Evolutionary conservation across 495 filamentous ascomycete species (phyloP).

Genomic region (Hyaloscypha hepaticicola): DNA sequence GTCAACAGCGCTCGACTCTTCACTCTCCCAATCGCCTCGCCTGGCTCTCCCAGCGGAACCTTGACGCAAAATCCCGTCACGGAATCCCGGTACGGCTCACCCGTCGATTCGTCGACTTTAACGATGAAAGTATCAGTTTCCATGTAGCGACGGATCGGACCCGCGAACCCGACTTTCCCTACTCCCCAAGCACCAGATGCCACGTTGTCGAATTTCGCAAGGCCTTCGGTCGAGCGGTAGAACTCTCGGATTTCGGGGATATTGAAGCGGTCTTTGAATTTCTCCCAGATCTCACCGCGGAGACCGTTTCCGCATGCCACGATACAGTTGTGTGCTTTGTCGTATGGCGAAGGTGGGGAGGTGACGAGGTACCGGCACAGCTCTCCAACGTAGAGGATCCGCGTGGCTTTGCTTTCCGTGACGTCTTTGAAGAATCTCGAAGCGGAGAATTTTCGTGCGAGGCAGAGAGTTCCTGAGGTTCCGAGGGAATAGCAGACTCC

Average conservation of each 20-base stretch:
- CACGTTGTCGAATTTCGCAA: slow-evolving; percentile 33
- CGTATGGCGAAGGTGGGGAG: slow-evolving; percentile 19
- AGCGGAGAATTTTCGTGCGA: slow-evolving; percentile 37
- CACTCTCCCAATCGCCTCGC: slow-evolving; percentile 32
- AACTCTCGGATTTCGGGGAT: slow-evolving; percentile 33
- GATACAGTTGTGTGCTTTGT: slow-evolving; percentile 28
- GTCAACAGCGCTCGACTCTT: slow-evolving; percentile 31
- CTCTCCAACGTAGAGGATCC: slow-evolving; percentile 42
- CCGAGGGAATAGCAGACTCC: slow-evolving; percentile 43
- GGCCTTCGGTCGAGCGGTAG: slow-evolving; percentile 29
- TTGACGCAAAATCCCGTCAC: slow-evolving; percentile 30
- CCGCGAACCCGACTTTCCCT: slow-evolving; percentile 32
- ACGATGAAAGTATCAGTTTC: slow-evolving; percentile 30
- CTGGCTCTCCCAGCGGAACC: slow-evolving; percentile 23
- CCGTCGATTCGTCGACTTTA: slow-evolving; percentile 20
- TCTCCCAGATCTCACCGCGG: slow-evolving; percentile 32
- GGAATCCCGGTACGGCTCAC: slow-evolving; percentile 24
- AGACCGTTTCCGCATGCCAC: slow-evolving; percentile 31
- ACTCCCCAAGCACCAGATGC: slow-evolving; percentile 16
- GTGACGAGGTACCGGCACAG: slow-evolving; percentile 35
- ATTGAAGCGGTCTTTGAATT: slow-evolving; percentile 25
- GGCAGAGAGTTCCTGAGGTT: slow-evolving; percentile 44
- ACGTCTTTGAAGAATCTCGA: slow-evolving; percentile 41
- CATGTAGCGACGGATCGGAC: slow-evolving; percentile 23
- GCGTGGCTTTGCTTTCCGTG: slow-evolving; percentile 30